Percentiles rank a stretch among this genome's conserved stretches.
phyloP scores from a whole-genome alignment of 768 basidiomycete species.

The Amanita brunnescens region DNA sequence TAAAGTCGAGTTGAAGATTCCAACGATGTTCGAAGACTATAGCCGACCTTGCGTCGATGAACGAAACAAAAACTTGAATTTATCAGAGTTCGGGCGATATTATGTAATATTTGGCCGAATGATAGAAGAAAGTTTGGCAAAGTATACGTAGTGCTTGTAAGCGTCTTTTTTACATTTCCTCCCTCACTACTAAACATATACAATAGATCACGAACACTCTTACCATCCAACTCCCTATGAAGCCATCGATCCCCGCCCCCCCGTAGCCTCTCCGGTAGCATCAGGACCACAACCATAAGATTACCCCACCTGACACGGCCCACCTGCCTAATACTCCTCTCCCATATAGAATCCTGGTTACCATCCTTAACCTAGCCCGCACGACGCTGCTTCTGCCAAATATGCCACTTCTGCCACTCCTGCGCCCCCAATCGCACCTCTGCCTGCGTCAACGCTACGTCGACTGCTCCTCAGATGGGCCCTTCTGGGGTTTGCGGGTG shows the following conservation, averaged over 20 bases:
- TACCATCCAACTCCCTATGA: slow-evolving; percentile 15
- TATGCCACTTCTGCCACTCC: slow-evolving; percentile 6
- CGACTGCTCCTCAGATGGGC: slow-evolving; percentile 10
- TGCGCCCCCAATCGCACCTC: too few relatives aligned
- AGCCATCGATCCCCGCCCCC: background rate
- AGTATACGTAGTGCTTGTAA: slow-evolving; percentile 60
- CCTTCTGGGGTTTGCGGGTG: background rate
- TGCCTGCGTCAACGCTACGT: slow-evolving; percentile 10
- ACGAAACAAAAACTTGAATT: slow-evolving; percentile 95
- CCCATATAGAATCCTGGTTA: slow-evolving; percentile 35
- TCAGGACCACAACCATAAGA: slow-evolving; percentile 31
- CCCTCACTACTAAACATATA: slow-evolving; percentile 9
- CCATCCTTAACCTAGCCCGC: too few relatives aligned
- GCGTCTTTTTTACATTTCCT: slow-evolving; percentile 11
- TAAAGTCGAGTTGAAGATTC: slow-evolving; percentile 31
- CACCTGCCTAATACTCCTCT: too few relatives aligned
- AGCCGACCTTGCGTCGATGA: slow-evolving; percentile 94
- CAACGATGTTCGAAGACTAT: background rate
- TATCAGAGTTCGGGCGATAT: slow-evolving; percentile 77
- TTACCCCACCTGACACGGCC: slow-evolving; percentile 38
- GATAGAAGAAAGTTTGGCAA: slow-evolving; percentile 84
- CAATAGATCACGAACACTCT: slow-evolving; percentile 47
- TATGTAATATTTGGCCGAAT: slow-evolving; percentile 88
- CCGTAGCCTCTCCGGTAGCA: background rate
- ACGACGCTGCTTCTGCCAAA: too few relatives aligned